A percentile compares a stretch with the other conserved stretches of the same genome.
phyloP scores from a whole-genome alignment of 2,329 filamentous ascomycete genomes.

The Exserohilum rostratum region DNA sequence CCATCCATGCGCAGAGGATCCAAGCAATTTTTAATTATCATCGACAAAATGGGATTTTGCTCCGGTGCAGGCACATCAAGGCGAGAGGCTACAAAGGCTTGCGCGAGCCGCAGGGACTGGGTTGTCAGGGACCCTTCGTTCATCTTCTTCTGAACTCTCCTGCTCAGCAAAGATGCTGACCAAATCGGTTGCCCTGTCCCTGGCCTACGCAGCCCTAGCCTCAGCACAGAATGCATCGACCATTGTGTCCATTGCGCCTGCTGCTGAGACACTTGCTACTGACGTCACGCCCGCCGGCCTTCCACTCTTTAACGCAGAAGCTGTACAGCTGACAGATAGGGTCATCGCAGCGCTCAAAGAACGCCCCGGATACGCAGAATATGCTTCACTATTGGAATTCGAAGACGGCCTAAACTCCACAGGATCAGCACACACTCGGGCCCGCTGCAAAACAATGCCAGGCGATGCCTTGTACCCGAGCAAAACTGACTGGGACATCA shows the following conservation, averaged over 20 bases:
- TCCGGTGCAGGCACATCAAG: constrained; percentile 8
- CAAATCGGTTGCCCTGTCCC: constrained; percentile 16
- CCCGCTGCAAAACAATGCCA: constrained; percentile 38
- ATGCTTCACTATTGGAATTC: constrained; percentile 47
- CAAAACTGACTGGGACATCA: constrained; percentile 26
- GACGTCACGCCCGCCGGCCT: constrained; percentile 27
- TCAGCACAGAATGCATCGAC: constrained; percentile 27
- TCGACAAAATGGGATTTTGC: constrained; percentile 2
- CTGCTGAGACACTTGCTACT: constrained; percentile 31
- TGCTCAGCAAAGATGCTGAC: constrained; percentile 22
- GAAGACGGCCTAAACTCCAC: constrained; percentile 24
- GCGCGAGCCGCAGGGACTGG: constrained; percentile 8
- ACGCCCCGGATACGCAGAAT: constrained; percentile 24
- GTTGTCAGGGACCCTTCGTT: not conserved
- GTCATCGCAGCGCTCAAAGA: constrained; percentile 26
- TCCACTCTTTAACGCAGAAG: constrained; percentile 28
- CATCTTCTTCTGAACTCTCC: not conserved
- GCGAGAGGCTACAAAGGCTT: constrained; percentile 10
- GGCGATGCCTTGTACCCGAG: constrained; percentile 34
- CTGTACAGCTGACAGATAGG: constrained; percentile 33
- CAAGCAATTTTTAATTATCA: constrained; percentile 6
- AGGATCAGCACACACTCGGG: constrained; percentile 9
- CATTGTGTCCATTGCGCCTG: constrained; percentile 28
- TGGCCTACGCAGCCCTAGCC: constrained; percentile 21
- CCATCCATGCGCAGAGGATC: not conserved